These are phyloP conservation scores for Trichosanthes truncata DNA, from an alignment of 306 rosid species.

Conservation along the genomic window DNA sequence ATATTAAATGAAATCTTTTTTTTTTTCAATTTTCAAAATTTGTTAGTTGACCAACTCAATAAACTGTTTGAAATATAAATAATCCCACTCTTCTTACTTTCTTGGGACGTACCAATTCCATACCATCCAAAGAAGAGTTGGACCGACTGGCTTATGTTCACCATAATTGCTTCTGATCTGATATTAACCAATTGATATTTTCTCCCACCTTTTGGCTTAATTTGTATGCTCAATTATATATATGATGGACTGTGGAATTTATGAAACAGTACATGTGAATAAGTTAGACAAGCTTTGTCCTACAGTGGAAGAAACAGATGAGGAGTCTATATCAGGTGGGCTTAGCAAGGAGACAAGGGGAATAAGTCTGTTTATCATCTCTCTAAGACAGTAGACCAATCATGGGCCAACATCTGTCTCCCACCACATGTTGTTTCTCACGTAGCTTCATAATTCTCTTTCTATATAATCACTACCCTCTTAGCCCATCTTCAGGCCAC, in stretches of 20 bases:
- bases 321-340: constrained; percentile 2
- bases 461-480: constrained; percentile 5
- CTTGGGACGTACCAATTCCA: neutral
- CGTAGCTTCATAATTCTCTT: neutral
- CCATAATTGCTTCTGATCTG: neutral
- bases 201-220: neutral
- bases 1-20: too few species aligned
- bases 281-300: constrained; percentile 1
- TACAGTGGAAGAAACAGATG: constrained; percentile 7
- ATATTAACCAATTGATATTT: neutral
- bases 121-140: neutral
- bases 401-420: neutral
- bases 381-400: neutral
- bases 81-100: neutral
- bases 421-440: constrained; percentile 10
- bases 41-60: neutral
- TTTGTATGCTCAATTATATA: neutral
- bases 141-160: neutral
- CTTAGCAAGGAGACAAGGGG: constrained; percentile 6
- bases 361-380: constrained; percentile 1
- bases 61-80: neutral
- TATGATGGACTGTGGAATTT: neutral
- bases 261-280: neutral
- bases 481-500: constrained; percentile 16
- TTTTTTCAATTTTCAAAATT: neutral